Conservation (phyloP, 805 yeast genomes). For the Yarrowia osloensis region DNA sequence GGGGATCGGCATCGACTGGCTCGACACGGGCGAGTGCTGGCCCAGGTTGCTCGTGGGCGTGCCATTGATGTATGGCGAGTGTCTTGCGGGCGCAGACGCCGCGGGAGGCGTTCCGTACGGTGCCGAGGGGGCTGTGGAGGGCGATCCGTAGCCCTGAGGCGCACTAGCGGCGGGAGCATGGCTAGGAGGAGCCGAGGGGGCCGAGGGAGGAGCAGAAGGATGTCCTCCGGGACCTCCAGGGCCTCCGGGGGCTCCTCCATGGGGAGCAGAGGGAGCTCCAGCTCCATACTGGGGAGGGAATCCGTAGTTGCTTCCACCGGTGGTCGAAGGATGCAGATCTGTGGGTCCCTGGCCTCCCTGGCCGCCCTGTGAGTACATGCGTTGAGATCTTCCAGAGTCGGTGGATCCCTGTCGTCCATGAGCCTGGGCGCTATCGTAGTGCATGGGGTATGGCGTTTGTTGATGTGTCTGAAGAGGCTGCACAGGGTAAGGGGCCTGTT, state of each 20-base stretch:
- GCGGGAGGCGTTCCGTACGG: slow-evolving; percentile 1
- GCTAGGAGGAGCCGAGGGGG: background rate
- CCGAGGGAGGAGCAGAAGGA: background rate
- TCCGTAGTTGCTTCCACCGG: slow-evolving; percentile 1
- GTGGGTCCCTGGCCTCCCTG: slow-evolving; percentile 5
- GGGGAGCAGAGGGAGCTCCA: background rate
- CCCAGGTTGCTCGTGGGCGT: slow-evolving; percentile 20
- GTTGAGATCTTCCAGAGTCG: slow-evolving; percentile 1
- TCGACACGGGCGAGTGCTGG: slow-evolving; percentile 12
- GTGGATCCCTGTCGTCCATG: slow-evolving; percentile 21
- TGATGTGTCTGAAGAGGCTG: slow-evolving; percentile 16
- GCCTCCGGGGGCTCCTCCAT: background rate
- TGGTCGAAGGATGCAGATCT: background rate
- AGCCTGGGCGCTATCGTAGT: background rate
- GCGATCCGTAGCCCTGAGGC: background rate
- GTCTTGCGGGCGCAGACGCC: slow-evolving; percentile 6
- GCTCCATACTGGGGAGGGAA: slow-evolving; percentile 5
- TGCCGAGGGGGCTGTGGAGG: background rate
- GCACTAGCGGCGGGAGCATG: background rate
- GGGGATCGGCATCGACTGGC: slow-evolving; percentile 16
- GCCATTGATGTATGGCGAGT: slow-evolving; percentile 27
- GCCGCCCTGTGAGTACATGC: slow-evolving; percentile 1
- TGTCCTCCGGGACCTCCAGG: background rate
- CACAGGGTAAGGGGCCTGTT: slow-evolving; percentile 10
- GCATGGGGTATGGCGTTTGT: slow-evolving; percentile 3